Base-by-base conservation (phyloP, 805 yeast genomes). In the Ogataea henricii region DNA sequence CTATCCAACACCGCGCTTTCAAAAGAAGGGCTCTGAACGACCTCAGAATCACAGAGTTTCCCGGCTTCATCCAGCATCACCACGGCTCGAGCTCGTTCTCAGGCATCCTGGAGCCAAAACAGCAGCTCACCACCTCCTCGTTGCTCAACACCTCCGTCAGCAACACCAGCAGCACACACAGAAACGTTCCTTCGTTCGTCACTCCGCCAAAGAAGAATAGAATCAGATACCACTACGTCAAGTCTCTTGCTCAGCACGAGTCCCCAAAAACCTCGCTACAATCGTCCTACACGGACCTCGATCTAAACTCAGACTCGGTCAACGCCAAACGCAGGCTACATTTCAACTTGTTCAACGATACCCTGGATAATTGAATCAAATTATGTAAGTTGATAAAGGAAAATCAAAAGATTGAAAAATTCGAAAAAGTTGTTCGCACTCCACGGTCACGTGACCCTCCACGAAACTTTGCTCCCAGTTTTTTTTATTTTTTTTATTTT, bases 181-280 rank as follows among this genome's bases (percentile, higher is more conserved):
- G 23, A 2, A 47, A 46, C 7, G 39, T 57, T 13, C 62, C 62
- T 9, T 58, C 60, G 6, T 58, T 47, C 29, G 49, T 56, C 27
- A 58, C 62, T 3, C 62, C 62, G 3, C 62, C 62, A 2, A 58
- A 58, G 29, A 42, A 22, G 13, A 37, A 55, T 26, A 43, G 51
- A 26, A 43, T 51, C 14, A 50, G 45, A 4, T 58, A 56, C 43
- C 46, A 43, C n/a, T 56, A 53, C 43, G 48, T 56, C n/a, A 45
- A 46, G 20, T 47, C 59, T 1, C 37, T 56, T 25, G 9, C n/a
- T 17, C 40, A 17, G 22, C 22, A 16, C 12, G 26, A 8, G 35
- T 18, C 47, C 8, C 7, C 18, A 13, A 26, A 23, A 7, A 22
- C 36, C 14, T 35, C 18, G 29, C 16, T 9, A 17, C 12, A 34